A percentile compares a stretch with the other conserved stretches of the same genome.
These are phyloP conservation scores for Celoporthe dispersa DNA, from an alignment of 2,329 filamentous ascomycete genomes.

Conservation along the genomic window DNA sequence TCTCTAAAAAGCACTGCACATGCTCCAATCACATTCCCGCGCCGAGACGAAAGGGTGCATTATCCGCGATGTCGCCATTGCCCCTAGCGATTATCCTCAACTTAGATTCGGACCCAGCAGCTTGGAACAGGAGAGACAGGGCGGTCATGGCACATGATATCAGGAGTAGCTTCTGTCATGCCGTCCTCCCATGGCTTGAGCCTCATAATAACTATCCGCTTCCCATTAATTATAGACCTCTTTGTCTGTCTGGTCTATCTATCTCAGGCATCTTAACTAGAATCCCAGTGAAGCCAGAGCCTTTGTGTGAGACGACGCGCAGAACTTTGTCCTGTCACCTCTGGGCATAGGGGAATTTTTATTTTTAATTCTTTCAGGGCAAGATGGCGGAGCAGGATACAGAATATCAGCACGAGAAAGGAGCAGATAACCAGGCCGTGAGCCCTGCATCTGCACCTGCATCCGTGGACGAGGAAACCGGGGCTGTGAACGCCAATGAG, in stretches of 20 bases:
- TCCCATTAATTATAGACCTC: neutral
- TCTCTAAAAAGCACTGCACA: neutral
- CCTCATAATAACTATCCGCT: neutral
- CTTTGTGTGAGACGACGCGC: neutral
- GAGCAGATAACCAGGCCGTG: neutral
- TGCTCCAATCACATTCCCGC: conserved; percentile 17
- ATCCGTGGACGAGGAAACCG: conserved; percentile 21
- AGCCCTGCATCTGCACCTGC: conserved; percentile 16
- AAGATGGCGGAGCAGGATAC: conserved; percentile 20
- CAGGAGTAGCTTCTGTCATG: neutral
- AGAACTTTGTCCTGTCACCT: neutral
- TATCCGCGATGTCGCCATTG: conserved; percentile 27
- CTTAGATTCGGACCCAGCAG: conserved; percentile 1
- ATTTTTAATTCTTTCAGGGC: neutral
- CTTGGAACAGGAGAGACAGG: neutral
- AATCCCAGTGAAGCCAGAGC: neutral
- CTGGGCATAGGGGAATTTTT: neutral
- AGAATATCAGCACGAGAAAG: conserved; percentile 21
- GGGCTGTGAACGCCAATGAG: conserved; percentile 50
- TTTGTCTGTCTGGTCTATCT: neutral
- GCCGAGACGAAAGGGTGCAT: conserved; percentile 1
- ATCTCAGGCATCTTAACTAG: neutral
- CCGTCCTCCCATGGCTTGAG: neutral
- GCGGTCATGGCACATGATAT: neutral
- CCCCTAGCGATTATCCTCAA: conserved; percentile 27